These are phyloP conservation scores for Pinus taeda DNA, from an alignment of 75 land plant species.

Conservation along the genomic window DNA sequence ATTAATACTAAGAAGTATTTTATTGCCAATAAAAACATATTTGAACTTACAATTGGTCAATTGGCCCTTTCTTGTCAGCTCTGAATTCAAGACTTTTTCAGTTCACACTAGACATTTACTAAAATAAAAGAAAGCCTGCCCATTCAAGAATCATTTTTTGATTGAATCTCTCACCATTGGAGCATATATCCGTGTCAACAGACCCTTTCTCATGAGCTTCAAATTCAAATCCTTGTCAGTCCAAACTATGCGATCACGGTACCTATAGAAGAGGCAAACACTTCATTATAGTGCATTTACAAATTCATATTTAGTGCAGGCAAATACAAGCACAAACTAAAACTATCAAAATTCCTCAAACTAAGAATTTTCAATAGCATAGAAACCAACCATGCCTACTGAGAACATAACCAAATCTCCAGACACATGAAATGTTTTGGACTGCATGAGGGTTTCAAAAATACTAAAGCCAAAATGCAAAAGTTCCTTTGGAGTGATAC, in stretches of 20 bases:
- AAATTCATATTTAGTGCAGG: background rate
- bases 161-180: conserved; percentile 59
- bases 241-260: conserved; percentile 88
- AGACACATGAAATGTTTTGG: no score
- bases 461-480: no score
- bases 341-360: no score
- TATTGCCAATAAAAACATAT: background rate
- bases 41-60: background rate
- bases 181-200: conserved; percentile 88
- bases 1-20: background rate
- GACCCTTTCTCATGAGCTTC: conserved; percentile 84
- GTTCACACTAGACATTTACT: background rate
- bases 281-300: background rate
- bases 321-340: no score
- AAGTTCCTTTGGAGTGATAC: no score
- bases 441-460: no score
- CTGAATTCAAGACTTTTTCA: background rate
- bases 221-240: conserved; percentile 64
- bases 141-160: background rate
- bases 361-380: no score
- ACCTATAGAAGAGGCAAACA: conserved; percentile 41
- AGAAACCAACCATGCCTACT: no score
- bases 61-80: background rate
- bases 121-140: background rate
- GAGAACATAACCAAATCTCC: no score